Conservation (phyloP, 2,329 filamentous ascomycete genomes). For the Exophiala sideris region DNA sequence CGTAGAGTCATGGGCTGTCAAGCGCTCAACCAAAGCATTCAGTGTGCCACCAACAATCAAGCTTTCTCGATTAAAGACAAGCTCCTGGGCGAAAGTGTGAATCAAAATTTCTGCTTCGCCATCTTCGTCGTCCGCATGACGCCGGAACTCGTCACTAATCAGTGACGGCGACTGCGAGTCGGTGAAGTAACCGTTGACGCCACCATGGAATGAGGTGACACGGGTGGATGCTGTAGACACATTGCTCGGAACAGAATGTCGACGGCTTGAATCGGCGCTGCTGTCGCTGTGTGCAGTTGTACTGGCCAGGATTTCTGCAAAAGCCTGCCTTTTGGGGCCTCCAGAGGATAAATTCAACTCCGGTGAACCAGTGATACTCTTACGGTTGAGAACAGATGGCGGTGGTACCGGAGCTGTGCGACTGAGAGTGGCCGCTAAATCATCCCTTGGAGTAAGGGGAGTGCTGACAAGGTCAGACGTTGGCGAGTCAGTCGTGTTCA, state of each 20-base stretch:
- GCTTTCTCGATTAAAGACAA: constrained; percentile 90
- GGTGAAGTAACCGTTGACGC: constrained; percentile 34
- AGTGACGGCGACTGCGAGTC: constrained; percentile 55
- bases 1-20: constrained; percentile 89
- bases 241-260: constrained; percentile 76
- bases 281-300: constrained; percentile 70
- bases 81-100: constrained; percentile 85
- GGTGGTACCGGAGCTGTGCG: constrained; percentile 11
- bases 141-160: constrained; percentile 63
- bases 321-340: constrained; percentile 11
- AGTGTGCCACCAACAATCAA: constrained; percentile 91
- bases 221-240: constrained; percentile 80
- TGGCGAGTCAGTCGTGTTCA: constrained; percentile 15
- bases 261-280: constrained; percentile 57
- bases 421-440: constrained; percentile 8
- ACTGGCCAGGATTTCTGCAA: constrained; percentile 3
- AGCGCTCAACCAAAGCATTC: constrained; percentile 84
- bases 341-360: constrained; percentile 1
- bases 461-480: constrained; percentile 12
- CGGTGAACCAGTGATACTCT: not conserved
- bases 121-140: constrained; percentile 68
- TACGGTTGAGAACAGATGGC: constrained; percentile 4
- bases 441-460: constrained; percentile 19
- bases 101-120: constrained; percentile 88
- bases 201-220: constrained; percentile 58